A percentile compares a stretch with the other conserved stretches of the same genome.
Conservation (phyloP, 2,329 filamentous ascomycete species). For the Cordyceps militaris region DNA sequence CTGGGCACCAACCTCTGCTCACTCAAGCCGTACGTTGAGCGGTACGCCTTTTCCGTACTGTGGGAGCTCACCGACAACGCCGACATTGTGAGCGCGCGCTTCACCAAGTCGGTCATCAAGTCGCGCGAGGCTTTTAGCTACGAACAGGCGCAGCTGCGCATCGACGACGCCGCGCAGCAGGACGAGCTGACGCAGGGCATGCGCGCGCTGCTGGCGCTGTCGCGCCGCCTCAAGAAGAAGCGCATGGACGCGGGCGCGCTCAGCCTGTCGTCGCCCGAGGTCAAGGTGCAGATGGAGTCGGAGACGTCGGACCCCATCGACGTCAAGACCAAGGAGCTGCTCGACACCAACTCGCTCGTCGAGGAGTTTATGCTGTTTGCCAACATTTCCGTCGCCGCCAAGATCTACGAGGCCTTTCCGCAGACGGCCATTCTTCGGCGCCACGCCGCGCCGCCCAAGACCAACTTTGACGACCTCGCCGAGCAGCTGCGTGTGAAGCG, state of each 20-base stretch:
- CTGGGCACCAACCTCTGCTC: constrained; percentile 95
- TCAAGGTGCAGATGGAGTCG: constrained; percentile 89
- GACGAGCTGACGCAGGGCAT: constrained; percentile 89
- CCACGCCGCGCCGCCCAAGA: constrained; percentile 85
- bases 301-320: constrained; percentile 95
- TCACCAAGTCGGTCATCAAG: constrained; percentile 96
- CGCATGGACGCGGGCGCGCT: constrained; percentile 93
- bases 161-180: constrained; percentile 80
- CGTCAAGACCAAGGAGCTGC: constrained; percentile 87
- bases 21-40: constrained; percentile 94
- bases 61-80: constrained; percentile 87
- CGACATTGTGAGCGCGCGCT: constrained; percentile 75
- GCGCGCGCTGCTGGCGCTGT: constrained; percentile 77
- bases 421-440: constrained; percentile 91
- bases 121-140: constrained; percentile 97
- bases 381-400: constrained; percentile 87
- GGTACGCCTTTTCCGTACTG: constrained; percentile 74
- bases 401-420: constrained; percentile 85
- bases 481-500: constrained; percentile 87
- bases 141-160: constrained; percentile 87
- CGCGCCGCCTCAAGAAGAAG: constrained; percentile 89
- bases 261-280: constrained; percentile 95
- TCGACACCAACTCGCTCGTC: constrained; percentile 95
- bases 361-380: constrained; percentile 99
- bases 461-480: constrained; percentile 90